A percentile compares a stretch with the other conserved stretches of the same genome.
phyloP scores from a whole-genome alignment of 768 basidiomycete genomes.

The Macrolepiota fuliginosa region DNA sequence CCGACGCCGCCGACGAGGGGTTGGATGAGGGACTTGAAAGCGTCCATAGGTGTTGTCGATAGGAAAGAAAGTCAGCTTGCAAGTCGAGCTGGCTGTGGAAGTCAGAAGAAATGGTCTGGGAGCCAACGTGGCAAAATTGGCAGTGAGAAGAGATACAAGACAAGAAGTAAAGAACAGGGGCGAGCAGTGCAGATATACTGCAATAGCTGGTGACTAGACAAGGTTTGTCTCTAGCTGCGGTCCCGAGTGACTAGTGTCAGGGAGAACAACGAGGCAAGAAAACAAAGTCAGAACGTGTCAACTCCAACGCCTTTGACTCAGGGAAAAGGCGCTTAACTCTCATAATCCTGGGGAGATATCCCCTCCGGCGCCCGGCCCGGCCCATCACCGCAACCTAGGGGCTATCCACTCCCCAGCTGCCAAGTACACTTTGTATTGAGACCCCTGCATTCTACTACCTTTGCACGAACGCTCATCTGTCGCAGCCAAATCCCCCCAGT shows the following conservation, averaged over 20 bases:
- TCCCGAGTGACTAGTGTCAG: conserved; percentile 6
- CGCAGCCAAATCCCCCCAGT: too few relatives aligned
- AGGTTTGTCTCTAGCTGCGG: neutral
- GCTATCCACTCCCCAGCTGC: neutral
- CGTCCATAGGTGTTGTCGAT: conserved; percentile 52
- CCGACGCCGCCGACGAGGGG: conserved; percentile 76
- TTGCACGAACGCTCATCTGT: too few relatives aligned
- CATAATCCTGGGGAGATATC: neutral
- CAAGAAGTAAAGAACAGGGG: neutral
- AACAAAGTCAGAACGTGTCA: conserved; percentile 11
- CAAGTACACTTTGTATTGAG: neutral
- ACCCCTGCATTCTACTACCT: too few relatives aligned
- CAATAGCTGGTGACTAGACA: neutral
- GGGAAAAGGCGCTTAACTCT: conserved; percentile 4
- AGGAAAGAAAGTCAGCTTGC: conserved; percentile 9
- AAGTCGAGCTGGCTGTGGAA: neutral
- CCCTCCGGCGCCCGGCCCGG: neutral
- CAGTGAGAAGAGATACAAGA: neutral
- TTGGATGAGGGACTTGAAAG: conserved; percentile 76
- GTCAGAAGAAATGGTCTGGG: neutral
- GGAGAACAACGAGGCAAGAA: neutral
- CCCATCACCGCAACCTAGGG: neutral
- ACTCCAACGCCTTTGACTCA: neutral
- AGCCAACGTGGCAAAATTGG: conserved; percentile 1
- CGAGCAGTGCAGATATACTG: conserved; percentile 3